These are phyloP conservation scores for Camillea tinctor DNA, from an alignment of 2,329 filamentous ascomycete species.

Conservation along the genomic window DNA sequence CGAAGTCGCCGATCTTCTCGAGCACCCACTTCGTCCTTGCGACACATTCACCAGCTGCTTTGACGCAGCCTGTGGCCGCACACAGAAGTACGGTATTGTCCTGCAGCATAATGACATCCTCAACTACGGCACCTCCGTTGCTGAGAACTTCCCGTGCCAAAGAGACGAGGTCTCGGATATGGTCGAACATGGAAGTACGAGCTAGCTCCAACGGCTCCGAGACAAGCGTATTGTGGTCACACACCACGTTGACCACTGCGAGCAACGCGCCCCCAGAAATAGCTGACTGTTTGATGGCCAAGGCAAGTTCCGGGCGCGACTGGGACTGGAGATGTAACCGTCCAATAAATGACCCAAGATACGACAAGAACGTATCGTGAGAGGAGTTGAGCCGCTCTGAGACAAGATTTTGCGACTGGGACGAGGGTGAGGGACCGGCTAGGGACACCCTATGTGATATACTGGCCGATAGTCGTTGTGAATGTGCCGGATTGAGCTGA, in stretches of 20 bases:
- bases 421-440: slow-evolving; percentile 62
- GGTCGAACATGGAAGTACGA: slow-evolving; percentile 74
- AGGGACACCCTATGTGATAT: slow-evolving; percentile 76
- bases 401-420: slow-evolving; percentile 69
- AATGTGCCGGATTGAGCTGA: slow-evolving; percentile 36
- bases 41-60: slow-evolving; percentile 87
- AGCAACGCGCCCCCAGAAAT: slow-evolving; percentile 78
- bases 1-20: slow-evolving; percentile 87
- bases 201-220: slow-evolving; percentile 66
- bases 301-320: slow-evolving; percentile 77
- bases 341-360: slow-evolving; percentile 90
- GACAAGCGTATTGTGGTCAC: slow-evolving; percentile 70
- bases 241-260: slow-evolving; percentile 77
- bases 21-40: slow-evolving; percentile 82
- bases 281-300: slow-evolving; percentile 81
- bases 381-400: slow-evolving; percentile 77
- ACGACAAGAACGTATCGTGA: slow-evolving; percentile 86
- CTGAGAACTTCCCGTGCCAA: slow-evolving; percentile 78
- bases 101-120: slow-evolving; percentile 77
- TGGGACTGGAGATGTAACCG: slow-evolving; percentile 87
- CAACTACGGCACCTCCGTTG: slow-evolving; percentile 65
- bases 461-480: slow-evolving; percentile 50
- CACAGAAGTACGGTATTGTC: slow-evolving; percentile 73
- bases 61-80: slow-evolving; percentile 84
- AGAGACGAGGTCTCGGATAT: slow-evolving; percentile 75